A percentile compares a stretch with the other conserved stretches of the same genome.
These are phyloP conservation scores for Exserohilum rostratum DNA, from an alignment of 2,329 filamentous ascomycete genomes.

Conservation along the genomic window DNA sequence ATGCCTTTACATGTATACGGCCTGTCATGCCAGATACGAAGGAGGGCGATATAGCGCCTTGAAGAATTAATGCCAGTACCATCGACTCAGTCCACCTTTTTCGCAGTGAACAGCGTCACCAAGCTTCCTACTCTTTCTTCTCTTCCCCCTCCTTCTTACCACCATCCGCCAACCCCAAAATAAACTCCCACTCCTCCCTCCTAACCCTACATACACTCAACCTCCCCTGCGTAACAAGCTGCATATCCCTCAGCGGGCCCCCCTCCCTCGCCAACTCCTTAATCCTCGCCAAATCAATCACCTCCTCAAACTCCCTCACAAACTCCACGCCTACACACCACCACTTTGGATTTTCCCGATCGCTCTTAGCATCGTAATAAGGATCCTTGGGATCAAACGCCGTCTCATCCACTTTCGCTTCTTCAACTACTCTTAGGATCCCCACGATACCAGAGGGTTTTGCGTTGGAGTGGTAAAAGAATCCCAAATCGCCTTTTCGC, in stretches of 20 bases:
- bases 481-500: constrained; percentile 88
- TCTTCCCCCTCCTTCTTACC: constrained; percentile 3
- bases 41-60: neutral
- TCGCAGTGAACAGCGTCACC: neutral
- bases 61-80: neutral
- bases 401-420: constrained; percentile 79
- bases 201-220: constrained; percentile 79
- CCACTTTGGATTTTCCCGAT: constrained; percentile 76
- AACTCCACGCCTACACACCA: constrained; percentile 88
- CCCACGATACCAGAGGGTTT: constrained; percentile 88
- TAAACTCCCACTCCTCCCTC: constrained; percentile 67
- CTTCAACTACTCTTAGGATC: constrained; percentile 85
- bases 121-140: neutral
- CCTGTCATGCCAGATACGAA: neutral
- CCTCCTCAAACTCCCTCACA: constrained; percentile 76
- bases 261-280: constrained; percentile 64
- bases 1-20: neutral
- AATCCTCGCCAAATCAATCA: constrained; percentile 74
- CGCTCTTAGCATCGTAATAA: constrained; percentile 83
- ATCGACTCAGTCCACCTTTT: neutral
- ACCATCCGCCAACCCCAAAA: constrained; percentile 58
- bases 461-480: constrained; percentile 97
- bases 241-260: constrained; percentile 72
- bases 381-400: constrained; percentile 74
- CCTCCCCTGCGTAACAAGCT: constrained; percentile 80